These are phyloP conservation scores for Brassica rapa DNA, from an alignment of 345 rosid species.

Conservation along the genomic window DNA sequence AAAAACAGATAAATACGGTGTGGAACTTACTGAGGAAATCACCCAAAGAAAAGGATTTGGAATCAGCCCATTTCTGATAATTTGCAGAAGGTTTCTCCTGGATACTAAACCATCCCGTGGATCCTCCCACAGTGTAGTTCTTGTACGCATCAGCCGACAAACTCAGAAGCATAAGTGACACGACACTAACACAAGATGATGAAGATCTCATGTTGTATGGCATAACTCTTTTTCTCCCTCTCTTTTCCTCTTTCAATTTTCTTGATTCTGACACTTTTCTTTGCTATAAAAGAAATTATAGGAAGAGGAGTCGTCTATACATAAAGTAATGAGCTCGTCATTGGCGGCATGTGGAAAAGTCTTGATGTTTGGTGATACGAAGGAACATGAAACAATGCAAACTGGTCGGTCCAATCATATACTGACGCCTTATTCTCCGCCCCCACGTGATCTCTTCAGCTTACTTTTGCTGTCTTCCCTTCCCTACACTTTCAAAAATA, in stretches of 20 bases:
- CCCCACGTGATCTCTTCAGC: conserved; percentile 33
- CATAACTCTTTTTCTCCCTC: neutral
- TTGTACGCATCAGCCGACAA: conserved; percentile 58
- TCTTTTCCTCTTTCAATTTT: neutral
- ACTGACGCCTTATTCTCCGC: neutral
- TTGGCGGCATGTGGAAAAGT: conserved; percentile 30
- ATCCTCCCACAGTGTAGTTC: conserved; percentile 88
- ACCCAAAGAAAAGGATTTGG: conserved; percentile 75
- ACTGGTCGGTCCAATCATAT: conserved; percentile 38
- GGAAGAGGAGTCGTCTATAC: conserved; percentile 1
- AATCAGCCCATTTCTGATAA: conserved; percentile 86
- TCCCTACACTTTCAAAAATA: neutral
- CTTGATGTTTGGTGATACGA: conserved; percentile 25
- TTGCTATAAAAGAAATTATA: conserved; percentile 8
- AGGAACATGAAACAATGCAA: conserved; percentile 31
- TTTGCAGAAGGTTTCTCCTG: conserved; percentile 55
- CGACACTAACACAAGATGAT: conserved; percentile 11
- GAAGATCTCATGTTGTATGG: conserved; percentile 18
- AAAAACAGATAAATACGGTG: no score
- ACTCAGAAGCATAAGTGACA: conserved; percentile 13
- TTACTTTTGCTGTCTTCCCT: conserved; percentile 33
- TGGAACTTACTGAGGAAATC: conserved; percentile 83
- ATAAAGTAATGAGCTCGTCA: conserved; percentile 31
- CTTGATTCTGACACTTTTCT: neutral
- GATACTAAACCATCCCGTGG: conserved; percentile 69